A percentile compares a stretch with the other conserved stretches of the same genome.
phyloP scores from a whole-genome alignment of 2,329 filamentous ascomycete species.

The Sclerotinia sclerotiorum region DNA sequence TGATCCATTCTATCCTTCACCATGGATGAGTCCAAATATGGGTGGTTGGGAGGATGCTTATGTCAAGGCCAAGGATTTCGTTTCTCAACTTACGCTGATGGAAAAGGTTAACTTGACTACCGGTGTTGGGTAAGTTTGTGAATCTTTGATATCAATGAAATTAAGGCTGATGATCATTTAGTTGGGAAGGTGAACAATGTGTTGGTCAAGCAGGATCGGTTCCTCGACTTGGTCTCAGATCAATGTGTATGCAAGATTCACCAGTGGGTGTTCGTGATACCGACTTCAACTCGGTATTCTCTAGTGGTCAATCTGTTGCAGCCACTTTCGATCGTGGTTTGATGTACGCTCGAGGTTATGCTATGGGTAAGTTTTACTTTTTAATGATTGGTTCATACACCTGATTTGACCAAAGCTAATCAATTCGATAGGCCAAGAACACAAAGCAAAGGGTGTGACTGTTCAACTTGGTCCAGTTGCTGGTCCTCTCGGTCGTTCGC shows the following conservation, averaged over 20 bases:
- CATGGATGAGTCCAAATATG: slow-evolving; percentile 23
- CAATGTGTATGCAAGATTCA: slow-evolving; percentile 41
- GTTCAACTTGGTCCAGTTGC: slow-evolving; percentile 72
- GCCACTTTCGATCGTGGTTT: slow-evolving; percentile 68
- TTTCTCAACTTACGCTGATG: slow-evolving; percentile 72
- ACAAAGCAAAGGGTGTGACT: slow-evolving; percentile 71
- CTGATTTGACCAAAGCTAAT: background rate
- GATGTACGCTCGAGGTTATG: slow-evolving; percentile 51
- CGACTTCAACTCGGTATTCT: slow-evolving; percentile 68
- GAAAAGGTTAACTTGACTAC: slow-evolving; percentile 95
- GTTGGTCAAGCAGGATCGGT: slow-evolving; percentile 38
- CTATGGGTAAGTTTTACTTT: slow-evolving; percentile 43
- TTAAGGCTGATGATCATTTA: background rate
- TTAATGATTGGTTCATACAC: background rate
- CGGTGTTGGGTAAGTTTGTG: slow-evolving; percentile 52
- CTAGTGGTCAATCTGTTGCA: slow-evolving; percentile 67
- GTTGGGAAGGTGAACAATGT: slow-evolving; percentile 36
- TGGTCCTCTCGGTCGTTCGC: slow-evolving; percentile 67
- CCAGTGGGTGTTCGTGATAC: slow-evolving; percentile 47
- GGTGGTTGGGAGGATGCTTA: slow-evolving; percentile 68
- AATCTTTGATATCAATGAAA: background rate
- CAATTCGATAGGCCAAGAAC: slow-evolving; percentile 49
- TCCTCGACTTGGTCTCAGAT: slow-evolving; percentile 40
- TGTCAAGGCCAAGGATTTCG: slow-evolving; percentile 64
- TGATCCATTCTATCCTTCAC: slow-evolving; percentile 23